A percentile compares a stretch with the other conserved stretches of the same genome.
These are phyloP conservation scores for Yarrowia hollandica DNA, from an alignment of 805 yeast species.

Conservation along the genomic window DNA sequence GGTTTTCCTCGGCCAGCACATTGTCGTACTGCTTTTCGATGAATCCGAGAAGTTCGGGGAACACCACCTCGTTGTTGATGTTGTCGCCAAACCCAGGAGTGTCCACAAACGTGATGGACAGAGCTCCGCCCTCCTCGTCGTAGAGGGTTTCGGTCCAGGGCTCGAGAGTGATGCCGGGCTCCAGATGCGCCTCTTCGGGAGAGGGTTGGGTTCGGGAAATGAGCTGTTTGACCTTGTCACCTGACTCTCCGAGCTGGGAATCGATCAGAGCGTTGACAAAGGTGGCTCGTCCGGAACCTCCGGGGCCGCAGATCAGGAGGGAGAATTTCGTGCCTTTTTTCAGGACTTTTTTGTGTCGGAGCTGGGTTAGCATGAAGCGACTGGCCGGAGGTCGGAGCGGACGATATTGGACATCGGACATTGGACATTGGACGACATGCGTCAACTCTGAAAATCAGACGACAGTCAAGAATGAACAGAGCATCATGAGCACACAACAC, in stretches of 20 bases:
- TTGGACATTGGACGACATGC: too few relatives aligned
- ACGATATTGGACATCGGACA: too few relatives aligned
- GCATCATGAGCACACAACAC: too few relatives aligned
- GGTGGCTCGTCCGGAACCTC: conserved; percentile 73
- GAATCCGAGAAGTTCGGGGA: conserved; percentile 54
- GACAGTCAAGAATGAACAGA: too few relatives aligned
- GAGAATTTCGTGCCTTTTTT: conserved; percentile 66
- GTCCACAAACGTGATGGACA: conserved; percentile 57
- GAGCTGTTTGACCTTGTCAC: conserved; percentile 12
- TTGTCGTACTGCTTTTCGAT: conserved; percentile 71
- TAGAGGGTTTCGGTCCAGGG: conserved; percentile 45
- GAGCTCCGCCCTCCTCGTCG: conserved; percentile 55
- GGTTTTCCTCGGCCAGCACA: conserved; percentile 70
- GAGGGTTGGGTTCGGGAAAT: not conserved
- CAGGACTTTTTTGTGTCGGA: conserved; percentile 59
- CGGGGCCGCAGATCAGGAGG: conserved; percentile 67
- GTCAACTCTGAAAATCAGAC: too few relatives aligned
- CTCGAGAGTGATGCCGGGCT: conserved; percentile 22
- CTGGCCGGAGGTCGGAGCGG: not conserved
- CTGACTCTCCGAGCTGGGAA: conserved; percentile 18
- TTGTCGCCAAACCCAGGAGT: conserved; percentile 80
- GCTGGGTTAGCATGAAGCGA: conserved; percentile 27
- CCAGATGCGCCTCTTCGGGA: conserved; percentile 22
- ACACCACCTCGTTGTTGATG: conserved; percentile 59
- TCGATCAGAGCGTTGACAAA: conserved; percentile 68